Percentiles rank a stretch among this genome's conserved stretches.
phyloP scores from a whole-genome alignment of 2,329 filamentous ascomycete genomes.

The Aspergillus chevalieri region DNA sequence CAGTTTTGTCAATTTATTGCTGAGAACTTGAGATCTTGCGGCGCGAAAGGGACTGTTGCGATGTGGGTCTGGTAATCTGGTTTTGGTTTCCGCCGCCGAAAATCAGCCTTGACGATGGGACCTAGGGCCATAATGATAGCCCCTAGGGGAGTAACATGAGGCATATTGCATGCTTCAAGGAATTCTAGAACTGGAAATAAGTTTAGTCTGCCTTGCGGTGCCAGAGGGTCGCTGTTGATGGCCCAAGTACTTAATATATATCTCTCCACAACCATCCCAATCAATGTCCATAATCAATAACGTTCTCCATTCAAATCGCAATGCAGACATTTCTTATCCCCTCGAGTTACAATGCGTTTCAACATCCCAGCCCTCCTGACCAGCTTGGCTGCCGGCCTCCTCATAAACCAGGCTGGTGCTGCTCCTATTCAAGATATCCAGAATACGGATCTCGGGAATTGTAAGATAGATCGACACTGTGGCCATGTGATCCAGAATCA shows the following conservation, averaged over 20 bases:
- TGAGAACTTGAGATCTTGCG: background rate
- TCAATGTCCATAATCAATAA: too few species aligned
- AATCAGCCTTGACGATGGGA: background rate
- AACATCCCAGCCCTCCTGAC: too few species aligned
- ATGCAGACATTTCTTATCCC: too few species aligned
- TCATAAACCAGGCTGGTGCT: too few species aligned
- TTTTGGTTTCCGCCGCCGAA: background rate
- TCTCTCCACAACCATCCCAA: too few species aligned
- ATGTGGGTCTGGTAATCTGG: background rate
- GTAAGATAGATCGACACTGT: background rate
- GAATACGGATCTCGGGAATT: background rate
- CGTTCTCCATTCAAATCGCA: too few species aligned
- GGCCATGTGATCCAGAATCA: background rate
- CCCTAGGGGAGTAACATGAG: background rate
- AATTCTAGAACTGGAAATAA: background rate
- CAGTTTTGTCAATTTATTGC: background rate
- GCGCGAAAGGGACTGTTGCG: background rate
- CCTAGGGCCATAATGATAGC: background rate
- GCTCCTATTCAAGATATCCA: background rate
- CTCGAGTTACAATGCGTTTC: too few species aligned
- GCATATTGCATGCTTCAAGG: background rate
- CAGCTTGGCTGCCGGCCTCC: too few species aligned
- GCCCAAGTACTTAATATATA: too few species aligned
- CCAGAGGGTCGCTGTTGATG: too few species aligned
- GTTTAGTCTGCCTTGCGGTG: background rate